Evolutionary conservation across 164 flowering plant species (phyloP).

Genomic region (Vitis cinerea): DNA sequence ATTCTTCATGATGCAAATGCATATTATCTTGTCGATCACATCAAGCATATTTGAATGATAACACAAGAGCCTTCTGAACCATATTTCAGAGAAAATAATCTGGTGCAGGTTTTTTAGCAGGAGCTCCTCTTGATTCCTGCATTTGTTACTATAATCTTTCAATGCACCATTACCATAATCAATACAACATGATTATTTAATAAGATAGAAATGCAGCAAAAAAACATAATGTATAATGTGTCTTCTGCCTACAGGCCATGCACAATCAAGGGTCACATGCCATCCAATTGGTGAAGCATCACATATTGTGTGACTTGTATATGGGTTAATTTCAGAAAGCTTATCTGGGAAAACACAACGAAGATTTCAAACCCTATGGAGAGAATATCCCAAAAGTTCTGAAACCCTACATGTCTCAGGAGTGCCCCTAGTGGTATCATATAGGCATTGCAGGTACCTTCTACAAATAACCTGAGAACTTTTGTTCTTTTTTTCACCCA

Average conservation of each 20-base stretch:
- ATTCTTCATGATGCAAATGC: slow-evolving; percentile 4
- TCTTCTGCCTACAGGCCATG: not conserved
- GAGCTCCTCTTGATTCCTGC: slow-evolving; percentile 97
- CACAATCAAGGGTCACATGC: not conserved
- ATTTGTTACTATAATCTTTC: slow-evolving; percentile 12
- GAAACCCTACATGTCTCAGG: not conserved
- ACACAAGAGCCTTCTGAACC: not conserved
- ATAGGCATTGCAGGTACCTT: not conserved
- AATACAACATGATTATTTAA: not conserved
- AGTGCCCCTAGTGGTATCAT: not conserved
- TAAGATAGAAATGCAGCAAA: slow-evolving; percentile 1
- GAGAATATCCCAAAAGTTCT: not conserved
- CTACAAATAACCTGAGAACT: not conserved
- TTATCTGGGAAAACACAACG: not conserved
- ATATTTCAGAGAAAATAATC: slow-evolving; percentile 80
- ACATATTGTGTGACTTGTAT: no score
- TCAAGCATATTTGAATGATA: slow-evolving; percentile 2
- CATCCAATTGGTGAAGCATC: no score
- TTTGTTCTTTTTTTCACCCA: not conserved
- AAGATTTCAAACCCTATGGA: not conserved
- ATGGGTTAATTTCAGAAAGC: no score
- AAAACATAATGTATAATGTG: not conserved
- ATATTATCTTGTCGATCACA: slow-evolving; percentile 6
- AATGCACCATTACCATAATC: not conserved
- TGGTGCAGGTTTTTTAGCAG: slow-evolving; percentile 88